Percentiles rank a stretch among this genome's conserved stretches.
phyloP scores from a whole-genome alignment of 331 rosid genomes.

The Acacia pycnantha region DNA sequence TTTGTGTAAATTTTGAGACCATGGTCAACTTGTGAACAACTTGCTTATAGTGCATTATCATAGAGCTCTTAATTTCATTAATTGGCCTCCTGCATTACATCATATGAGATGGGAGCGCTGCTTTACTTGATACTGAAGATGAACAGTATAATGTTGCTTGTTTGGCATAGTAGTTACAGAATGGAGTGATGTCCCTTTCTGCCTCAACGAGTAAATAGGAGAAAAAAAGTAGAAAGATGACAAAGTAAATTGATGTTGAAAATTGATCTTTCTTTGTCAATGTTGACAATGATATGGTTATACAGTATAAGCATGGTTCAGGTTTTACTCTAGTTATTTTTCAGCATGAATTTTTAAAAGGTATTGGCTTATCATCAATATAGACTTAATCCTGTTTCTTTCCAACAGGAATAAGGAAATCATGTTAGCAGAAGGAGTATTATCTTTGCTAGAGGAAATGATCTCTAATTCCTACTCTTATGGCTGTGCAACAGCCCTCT shows the following conservation, averaged over 20 bases:
- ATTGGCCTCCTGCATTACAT: conserved; percentile 9
- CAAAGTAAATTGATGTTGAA: background rate
- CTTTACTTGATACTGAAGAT: background rate
- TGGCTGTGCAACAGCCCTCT: conserved; percentile 83
- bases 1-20: background rate
- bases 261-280: background rate
- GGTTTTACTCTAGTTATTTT: conserved; percentile 11
- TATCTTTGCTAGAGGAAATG: conserved; percentile 83
- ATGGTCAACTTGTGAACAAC: background rate
- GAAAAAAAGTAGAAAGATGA: background rate
- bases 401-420: conserved; percentile 78
- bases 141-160: background rate
- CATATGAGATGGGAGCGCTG: background rate
- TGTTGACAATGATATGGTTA: conserved; percentile 5
- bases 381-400: conserved; percentile 2
- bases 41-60: background rate
- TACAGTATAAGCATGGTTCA: background rate
- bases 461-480: conserved; percentile 50
- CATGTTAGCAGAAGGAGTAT: conserved; percentile 68
- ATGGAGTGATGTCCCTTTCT: background rate
- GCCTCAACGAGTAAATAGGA: background rate
- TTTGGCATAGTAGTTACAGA: background rate
- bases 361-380: background rate
- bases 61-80: background rate
- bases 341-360: background rate